Evolutionary conservation across 2,329 filamentous ascomycete genomes (phyloP), one percentile per base, ranked within the genome.

Genomic region (Juglanconis oblonga): DNA sequence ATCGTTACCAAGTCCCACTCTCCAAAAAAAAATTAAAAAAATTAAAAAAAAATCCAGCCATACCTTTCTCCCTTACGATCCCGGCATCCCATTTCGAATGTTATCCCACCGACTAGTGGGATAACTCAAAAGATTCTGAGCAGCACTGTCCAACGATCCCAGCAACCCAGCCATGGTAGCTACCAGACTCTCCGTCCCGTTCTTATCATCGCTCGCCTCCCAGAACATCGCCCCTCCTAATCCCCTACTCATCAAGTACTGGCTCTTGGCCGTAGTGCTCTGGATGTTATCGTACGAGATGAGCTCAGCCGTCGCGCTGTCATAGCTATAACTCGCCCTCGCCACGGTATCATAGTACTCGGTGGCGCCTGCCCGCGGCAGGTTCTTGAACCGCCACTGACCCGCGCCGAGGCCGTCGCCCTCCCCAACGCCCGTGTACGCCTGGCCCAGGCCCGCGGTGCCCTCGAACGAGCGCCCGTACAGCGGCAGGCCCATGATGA

Each of bases 171-270:
- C 78, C 63, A 84, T 69, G 7, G 80, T 80, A 17, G 74, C 71
- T 24, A 90, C 84, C 64, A 95, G 74, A 67, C 88, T 92, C 24
- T 67, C 64, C 1, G 67, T 69, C 36, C 77, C 81, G 0, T 63
- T 66, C 64, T 72, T 76, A 68, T 96, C 91, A 11, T 85, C 87
- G 65, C 85, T 89, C 9, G 85, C 87, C 73, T 96, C 91, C 91
- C 91, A 96, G 82, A 89, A 96, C 79, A 95, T 90, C 0, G 84
- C 87, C 11, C 91, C 91, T 1, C 89, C 91, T 1, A 96, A 80
- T 0, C 82, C 77, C 56, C 79, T 78, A 29, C 76, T 67, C 65
- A 77, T 75, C 64, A 95, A 79, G 68, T 88, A 95, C 8, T 77
- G 70, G 0, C 82, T 82, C 77, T 95, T 96, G 64, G 76, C 69